These are phyloP conservation scores for Puccinia polysora DNA, from an alignment of 1,284 basidiomycete species.

Conservation along the genomic window DNA sequence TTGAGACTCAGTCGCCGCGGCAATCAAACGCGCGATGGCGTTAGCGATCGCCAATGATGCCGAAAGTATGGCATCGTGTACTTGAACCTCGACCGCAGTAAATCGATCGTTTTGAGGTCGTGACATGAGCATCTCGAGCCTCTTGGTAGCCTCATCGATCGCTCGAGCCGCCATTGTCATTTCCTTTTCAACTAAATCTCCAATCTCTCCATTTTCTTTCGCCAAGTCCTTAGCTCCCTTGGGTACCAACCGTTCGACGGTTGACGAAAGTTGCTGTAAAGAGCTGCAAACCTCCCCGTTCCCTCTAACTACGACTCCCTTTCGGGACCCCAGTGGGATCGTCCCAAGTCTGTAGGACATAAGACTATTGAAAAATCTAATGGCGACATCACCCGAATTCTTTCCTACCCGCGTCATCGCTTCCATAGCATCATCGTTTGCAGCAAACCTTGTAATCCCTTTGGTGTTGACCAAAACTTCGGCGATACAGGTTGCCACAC, in stretches of 20 bases:
- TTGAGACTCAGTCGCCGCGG: constrained; percentile 93
- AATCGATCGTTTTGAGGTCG: constrained; percentile 81
- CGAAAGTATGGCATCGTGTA: constrained; percentile 94
- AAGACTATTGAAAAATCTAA: constrained; percentile 89
- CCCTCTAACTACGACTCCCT: constrained; percentile 82
- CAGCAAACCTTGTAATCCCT: constrained; percentile 86
- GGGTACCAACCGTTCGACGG: constrained; percentile 78
- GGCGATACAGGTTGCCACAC: constrained; percentile 84
- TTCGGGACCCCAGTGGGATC: constrained; percentile 62
- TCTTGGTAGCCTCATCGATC: constrained; percentile 86
- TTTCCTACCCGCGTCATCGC: constrained; percentile 82
- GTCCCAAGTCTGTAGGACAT: constrained; percentile 81
- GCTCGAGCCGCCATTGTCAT: constrained; percentile 90
- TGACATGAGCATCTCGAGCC: constrained; percentile 81
- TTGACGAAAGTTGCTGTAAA: constrained; percentile 76
- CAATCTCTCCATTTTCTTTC: constrained; percentile 84
- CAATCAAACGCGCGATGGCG: constrained; percentile 89
- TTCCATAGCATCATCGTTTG: constrained; percentile 85
- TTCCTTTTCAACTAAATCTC: constrained; percentile 92
- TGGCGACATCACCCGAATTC: constrained; percentile 74
- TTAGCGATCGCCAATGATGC: constrained; percentile 90
- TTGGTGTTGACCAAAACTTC: constrained; percentile 91
- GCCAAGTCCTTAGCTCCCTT: constrained; percentile 73
- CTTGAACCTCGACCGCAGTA: constrained; percentile 85
- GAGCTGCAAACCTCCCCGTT: constrained; percentile 78